Conservation (phyloP, 345 rosid genomes). For the Psidium friedrichsthalianum region DNA sequence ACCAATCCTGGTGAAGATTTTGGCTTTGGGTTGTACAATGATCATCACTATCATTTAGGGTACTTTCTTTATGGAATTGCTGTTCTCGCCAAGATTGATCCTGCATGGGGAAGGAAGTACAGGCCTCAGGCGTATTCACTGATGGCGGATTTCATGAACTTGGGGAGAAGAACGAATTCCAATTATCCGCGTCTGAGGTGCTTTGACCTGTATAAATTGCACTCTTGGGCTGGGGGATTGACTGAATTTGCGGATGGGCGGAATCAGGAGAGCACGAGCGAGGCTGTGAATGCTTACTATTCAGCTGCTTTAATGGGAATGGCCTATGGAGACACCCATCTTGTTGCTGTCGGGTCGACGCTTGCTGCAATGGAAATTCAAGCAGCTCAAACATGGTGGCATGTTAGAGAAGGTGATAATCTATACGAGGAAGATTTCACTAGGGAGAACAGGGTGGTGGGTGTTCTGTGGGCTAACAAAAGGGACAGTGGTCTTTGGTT, state of each 20-base stretch:
- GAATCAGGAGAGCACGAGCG: constrained; percentile 89
- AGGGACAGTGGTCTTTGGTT: constrained; percentile 94
- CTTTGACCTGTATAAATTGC: constrained; percentile 81
- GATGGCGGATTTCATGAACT: constrained; percentile 73
- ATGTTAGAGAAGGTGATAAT: constrained; percentile 51
- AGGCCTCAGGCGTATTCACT: constrained; percentile 71
- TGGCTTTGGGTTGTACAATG: constrained; percentile 73
- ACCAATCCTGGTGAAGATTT: constrained; percentile 66
- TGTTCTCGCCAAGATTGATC: constrained; percentile 74
- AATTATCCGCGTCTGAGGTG: constrained; percentile 69
- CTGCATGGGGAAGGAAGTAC: constrained; percentile 76
- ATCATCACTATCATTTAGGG: constrained; percentile 83
- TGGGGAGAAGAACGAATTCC: constrained; percentile 41
- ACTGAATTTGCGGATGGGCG: constrained; percentile 83
- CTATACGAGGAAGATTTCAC: constrained; percentile 56
- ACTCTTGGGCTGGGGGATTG: constrained; percentile 96
- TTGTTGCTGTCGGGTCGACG: constrained; percentile 52
- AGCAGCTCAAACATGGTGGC: constrained; percentile 92
- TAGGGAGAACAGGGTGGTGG: constrained; percentile 66
- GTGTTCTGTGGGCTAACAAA: constrained; percentile 81
- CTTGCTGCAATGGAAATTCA: constrained; percentile 75
- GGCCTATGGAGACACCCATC: constrained; percentile 83
- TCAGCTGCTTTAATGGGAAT: constrained; percentile 86
- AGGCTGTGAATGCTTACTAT: constrained; percentile 87
- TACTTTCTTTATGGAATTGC: constrained; percentile 87